phyloP scores from a whole-genome alignment of 192 early-diverging fungal genomes.

The Backusella macrospora region DNA sequence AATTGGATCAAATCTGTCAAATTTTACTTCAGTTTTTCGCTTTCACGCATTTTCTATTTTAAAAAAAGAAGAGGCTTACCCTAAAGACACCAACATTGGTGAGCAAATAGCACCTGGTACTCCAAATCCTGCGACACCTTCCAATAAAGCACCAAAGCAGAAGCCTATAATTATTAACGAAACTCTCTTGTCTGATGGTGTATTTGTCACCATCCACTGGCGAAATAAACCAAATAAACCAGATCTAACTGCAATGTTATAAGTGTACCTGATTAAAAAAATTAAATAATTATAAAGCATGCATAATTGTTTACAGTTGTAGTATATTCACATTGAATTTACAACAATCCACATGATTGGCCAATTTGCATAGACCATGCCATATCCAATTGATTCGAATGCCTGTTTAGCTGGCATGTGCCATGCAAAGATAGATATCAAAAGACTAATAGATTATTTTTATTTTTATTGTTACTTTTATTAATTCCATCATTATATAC shows the following conservation, averaged over 20 bases:
- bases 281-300: not conserved
- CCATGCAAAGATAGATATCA: conserved; percentile 45
- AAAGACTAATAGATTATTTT: conserved; percentile 19
- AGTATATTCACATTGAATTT: conserved; percentile 34
- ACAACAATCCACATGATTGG: conserved; percentile 48
- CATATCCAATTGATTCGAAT: conserved; percentile 38
- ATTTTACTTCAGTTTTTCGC: no score
- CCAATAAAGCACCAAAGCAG: conserved; percentile 29
- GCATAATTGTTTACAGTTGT: not conserved
- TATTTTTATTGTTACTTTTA: not conserved
- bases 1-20: conserved; percentile 31
- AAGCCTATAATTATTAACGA: conserved; percentile 36
- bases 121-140: conserved; percentile 41
- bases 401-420: conserved; percentile 41
- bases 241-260: conserved; percentile 35
- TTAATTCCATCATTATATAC: not conserved
- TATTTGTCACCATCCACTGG: conserved; percentile 42
- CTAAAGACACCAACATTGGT: conserved; percentile 36
- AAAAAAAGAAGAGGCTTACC: not conserved
- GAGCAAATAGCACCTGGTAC: conserved; percentile 47
- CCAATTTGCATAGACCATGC: conserved; percentile 43
- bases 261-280: conserved; percentile 26
- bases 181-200: conserved; percentile 37
- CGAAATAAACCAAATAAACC: conserved; percentile 43
- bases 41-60: no score